Percentiles rank a stretch among this genome's conserved stretches.
Evolutionary conservation across 2,329 filamentous ascomycete genomes (phyloP).

Genomic region (Hypoxylon sp.): DNA sequence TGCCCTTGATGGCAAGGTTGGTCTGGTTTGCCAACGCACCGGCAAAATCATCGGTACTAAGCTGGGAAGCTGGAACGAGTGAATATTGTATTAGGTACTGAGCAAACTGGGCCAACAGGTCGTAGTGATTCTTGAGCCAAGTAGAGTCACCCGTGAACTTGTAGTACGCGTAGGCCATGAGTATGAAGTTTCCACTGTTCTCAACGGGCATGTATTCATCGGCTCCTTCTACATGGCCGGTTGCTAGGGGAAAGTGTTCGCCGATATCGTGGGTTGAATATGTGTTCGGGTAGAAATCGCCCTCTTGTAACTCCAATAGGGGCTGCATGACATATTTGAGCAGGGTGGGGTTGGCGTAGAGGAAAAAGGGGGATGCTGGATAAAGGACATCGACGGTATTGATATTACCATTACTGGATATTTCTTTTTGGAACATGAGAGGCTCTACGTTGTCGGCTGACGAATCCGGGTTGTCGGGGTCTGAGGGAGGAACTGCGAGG

Average conservation of each 20-base stretch:
- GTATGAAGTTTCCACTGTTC: constrained; percentile 80
- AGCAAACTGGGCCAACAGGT: constrained; percentile 78
- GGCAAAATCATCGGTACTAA: constrained; percentile 82
- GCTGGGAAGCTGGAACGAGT: constrained; percentile 76
- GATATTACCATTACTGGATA: constrained; percentile 83
- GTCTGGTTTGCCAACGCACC: constrained; percentile 79
- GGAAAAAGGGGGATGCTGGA: constrained; percentile 85
- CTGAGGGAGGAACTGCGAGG: constrained; percentile 74
- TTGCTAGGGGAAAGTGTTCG: constrained; percentile 78
- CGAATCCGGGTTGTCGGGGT: constrained; percentile 2
- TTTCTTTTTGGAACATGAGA: constrained; percentile 85
- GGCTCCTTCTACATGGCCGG: constrained; percentile 75
- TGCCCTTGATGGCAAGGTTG: constrained; percentile 83
- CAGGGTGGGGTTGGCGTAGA: constrained; percentile 86
- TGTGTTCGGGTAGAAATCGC: constrained; percentile 83
- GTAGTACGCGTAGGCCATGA: constrained; percentile 70
- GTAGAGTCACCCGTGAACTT: constrained; percentile 49
- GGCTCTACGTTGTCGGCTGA: constrained; percentile 65
- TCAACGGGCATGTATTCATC: constrained; percentile 83
- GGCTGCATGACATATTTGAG: constrained; percentile 83
- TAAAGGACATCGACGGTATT: constrained; percentile 91
- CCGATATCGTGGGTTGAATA: constrained; percentile 84
- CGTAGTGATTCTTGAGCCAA: constrained; percentile 67
- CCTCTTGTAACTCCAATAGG: constrained; percentile 82
- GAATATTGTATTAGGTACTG: constrained; percentile 79